Evolutionary conservation across 257 asterid species (phyloP), one percentile per base, ranked within the genome.

Genomic region (Solanum ossicruentum): DNA sequence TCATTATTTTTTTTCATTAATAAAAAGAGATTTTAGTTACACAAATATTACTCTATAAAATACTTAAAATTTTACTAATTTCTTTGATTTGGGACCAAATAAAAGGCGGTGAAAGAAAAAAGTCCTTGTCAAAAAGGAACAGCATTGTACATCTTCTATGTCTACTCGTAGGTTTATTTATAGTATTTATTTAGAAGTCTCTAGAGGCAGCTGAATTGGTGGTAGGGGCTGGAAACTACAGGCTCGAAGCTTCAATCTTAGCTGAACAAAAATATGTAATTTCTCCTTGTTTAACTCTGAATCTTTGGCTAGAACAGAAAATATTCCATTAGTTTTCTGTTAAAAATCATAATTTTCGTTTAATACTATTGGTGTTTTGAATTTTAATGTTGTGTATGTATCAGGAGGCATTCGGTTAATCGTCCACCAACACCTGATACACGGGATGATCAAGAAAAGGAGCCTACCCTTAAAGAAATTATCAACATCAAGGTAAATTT

Each of bases 351-450:
- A 51, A 15, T 41, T 1, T 32, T 8, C 3, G 43, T 23, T 75
- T 77, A 8, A 23, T 77, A 77, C 21, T 73, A 51, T 26, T 26
- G 2, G 21, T 28, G 3, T n/a, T 51, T 45, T 26, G 93, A 87
- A 89, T 54, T 75, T 12, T 73, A 75, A 75, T 75, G 60, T 28
- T 66, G 16, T 61, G 16, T 32, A 65, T 26, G 5, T 51, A 45
- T 7, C 47, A 92, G 95, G 98, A 91, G 93, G 87, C 93, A 89
- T 66, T 93, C 96, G 32, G 89, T 90, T 12, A 89, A 92, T 72
- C 96, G 94, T 20, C 94, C 95, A 16, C 93, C 95, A 54, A 92
- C 94, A 65, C 94, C 94, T 7, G 94, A 93, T 86, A 90, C 84
- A 47, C 94, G 88, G 51, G 89, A 87, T 39, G 95, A 90, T 56